A percentile compares a stretch with the other conserved stretches of the same genome.
Conservation (phyloP, 1,284 basidiomycete species). For the Porphyrellus sp. region DNA sequence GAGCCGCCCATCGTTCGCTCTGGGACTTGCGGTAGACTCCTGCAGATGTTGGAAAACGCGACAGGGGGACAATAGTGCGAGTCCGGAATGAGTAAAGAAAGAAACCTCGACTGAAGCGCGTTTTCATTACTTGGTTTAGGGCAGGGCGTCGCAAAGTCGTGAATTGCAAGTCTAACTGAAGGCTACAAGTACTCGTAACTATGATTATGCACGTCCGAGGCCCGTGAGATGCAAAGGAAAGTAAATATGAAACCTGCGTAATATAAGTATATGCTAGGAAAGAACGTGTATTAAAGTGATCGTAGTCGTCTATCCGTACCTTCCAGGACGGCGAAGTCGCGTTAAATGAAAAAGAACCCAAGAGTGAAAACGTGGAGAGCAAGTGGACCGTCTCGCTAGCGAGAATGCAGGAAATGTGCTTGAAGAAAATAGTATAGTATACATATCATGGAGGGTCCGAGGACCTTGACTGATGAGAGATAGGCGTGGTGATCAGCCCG, state of each 20-base stretch:
- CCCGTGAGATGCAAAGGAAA: constrained; percentile 1
- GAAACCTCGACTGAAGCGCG: fast-evolving
- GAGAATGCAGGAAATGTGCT: background rate
- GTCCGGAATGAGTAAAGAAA: constrained; percentile 41
- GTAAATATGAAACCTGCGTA: constrained; percentile 4
- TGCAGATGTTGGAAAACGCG: constrained; percentile 30
- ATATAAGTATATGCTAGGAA: constrained; percentile 15
- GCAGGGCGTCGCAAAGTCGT: too few relatives aligned
- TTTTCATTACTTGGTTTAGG: constrained; percentile 14
- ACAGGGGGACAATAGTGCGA: constrained; percentile 54
- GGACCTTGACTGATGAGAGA: background rate
- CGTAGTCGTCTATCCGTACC: constrained; percentile 12
- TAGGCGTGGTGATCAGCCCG: background rate
- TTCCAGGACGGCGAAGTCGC: background rate
- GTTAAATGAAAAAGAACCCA: background rate
- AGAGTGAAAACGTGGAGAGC: background rate
- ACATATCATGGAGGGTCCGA: constrained; percentile 4
- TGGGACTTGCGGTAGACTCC: constrained; percentile 52
- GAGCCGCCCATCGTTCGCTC: constrained; percentile 35
- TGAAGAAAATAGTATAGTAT: constrained; percentile 5
- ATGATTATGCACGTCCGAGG: background rate
- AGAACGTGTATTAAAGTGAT: constrained; percentile 28
- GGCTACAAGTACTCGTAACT: background rate
- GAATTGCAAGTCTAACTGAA: background rate
- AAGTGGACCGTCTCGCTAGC: constrained; percentile 2